These are phyloP conservation scores for Kwoniella europaea DNA, from an alignment of 768 basidiomycete species.

Conservation along the genomic window DNA sequence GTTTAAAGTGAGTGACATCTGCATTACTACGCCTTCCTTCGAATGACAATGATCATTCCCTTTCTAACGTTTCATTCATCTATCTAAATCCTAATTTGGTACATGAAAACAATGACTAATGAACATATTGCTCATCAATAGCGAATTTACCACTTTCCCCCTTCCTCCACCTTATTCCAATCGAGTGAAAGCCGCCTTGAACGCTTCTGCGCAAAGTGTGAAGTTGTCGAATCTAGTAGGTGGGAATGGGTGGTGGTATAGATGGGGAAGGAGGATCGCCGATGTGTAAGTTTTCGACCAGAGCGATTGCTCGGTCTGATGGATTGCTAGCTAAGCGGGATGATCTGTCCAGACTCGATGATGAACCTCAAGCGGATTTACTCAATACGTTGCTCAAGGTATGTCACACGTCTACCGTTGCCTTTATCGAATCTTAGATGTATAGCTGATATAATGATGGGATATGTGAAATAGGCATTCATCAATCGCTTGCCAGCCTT, in stretches of 20 bases:
- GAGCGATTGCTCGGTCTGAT: background rate
- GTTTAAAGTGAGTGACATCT: conserved; percentile 68
- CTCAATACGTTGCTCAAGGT: conserved; percentile 71
- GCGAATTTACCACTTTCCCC: conserved; percentile 87
- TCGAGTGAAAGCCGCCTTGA: conserved; percentile 82
- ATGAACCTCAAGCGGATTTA: conserved; percentile 73
- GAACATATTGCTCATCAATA: conserved; percentile 44
- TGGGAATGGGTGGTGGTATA: conserved; percentile 87
- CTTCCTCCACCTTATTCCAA: conserved; percentile 77
- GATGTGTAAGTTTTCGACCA: conserved; percentile 66
- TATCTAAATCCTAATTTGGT: no score
- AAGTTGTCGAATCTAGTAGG: conserved; percentile 82
- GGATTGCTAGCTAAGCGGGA: background rate
- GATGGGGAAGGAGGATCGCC: conserved; percentile 83
- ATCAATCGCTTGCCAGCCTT: conserved; percentile 49
- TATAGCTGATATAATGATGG: background rate
- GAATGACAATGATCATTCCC: no score
- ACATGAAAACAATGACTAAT: no score
- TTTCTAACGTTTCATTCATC: no score
- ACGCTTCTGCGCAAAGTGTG: conserved; percentile 85
- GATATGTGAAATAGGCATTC: conserved; percentile 44
- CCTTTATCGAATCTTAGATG: no score
- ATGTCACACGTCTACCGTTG: conserved; percentile 54
- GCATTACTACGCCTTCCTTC: background rate
- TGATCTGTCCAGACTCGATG: conserved; percentile 67